A percentile compares a stretch with the other conserved stretches of the same genome.
Conservation (phyloP, 2,329 filamentous ascomycete genomes). For the Graphium sp. region DNA sequence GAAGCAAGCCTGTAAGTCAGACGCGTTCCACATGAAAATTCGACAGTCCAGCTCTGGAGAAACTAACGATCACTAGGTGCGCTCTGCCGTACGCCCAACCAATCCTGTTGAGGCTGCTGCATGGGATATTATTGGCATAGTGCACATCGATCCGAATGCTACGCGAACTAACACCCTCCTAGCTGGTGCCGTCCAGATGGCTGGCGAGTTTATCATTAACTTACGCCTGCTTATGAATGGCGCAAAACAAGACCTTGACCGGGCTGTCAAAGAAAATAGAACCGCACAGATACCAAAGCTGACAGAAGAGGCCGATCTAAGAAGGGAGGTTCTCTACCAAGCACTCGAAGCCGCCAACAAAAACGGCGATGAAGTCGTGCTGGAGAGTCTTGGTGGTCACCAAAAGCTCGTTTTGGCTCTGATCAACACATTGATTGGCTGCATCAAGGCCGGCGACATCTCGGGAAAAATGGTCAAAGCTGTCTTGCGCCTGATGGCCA, state of each 20-base stretch:
- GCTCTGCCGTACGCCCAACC: slow-evolving; percentile 22
- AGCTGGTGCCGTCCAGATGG: slow-evolving; percentile 29
- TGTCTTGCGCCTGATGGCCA: slow-evolving; percentile 41
- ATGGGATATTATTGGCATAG: slow-evolving; percentile 35
- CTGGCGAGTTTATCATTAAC: slow-evolving; percentile 30
- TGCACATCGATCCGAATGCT: slow-evolving; percentile 25
- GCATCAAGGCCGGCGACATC: slow-evolving; percentile 33
- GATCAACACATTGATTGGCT: slow-evolving; percentile 35
- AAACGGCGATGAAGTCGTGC: slow-evolving; percentile 34
- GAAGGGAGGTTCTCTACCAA: slow-evolving; percentile 29
- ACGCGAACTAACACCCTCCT: slow-evolving; percentile 19
- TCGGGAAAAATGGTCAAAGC: slow-evolving; percentile 35
- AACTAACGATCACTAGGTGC: slow-evolving; percentile 12
- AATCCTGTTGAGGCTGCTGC: slow-evolving; percentile 28
- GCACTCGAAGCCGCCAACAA: slow-evolving; percentile 35
- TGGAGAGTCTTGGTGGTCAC: slow-evolving; percentile 41
- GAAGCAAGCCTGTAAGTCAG: slow-evolving; percentile 18
- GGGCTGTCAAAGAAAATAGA: slow-evolving; percentile 15
- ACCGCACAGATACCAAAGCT: slow-evolving; percentile 10
- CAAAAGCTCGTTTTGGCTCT: slow-evolving; percentile 38
- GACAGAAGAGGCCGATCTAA: slow-evolving; percentile 22
- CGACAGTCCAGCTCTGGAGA: neutral
- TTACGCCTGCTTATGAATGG: slow-evolving; percentile 29
- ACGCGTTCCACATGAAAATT: neutral
- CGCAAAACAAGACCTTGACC: slow-evolving; percentile 24